These are phyloP conservation scores for Knufia petricola DNA, from an alignment of 2,329 filamentous ascomycete genomes.

Conservation along the genomic window DNA sequence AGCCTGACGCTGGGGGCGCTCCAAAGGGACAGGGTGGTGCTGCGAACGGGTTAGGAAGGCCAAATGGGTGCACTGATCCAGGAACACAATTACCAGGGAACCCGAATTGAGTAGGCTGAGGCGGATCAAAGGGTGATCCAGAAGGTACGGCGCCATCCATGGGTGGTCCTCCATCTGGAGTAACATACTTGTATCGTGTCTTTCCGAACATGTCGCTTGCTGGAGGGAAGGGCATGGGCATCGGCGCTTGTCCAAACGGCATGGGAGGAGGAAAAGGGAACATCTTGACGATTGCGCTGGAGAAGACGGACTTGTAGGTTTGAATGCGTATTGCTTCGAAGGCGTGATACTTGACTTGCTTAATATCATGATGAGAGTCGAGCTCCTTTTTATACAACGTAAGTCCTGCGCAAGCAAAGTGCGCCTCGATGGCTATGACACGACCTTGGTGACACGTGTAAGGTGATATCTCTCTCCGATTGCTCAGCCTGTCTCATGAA, in stretches of 20 bases:
- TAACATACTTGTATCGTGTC: constrained; percentile 23
- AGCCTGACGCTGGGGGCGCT: background rate
- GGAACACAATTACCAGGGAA: constrained; percentile 1
- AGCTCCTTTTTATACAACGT: background rate
- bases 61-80: constrained; percentile 5
- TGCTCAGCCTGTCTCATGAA: background rate
- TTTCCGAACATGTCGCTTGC: constrained; percentile 15
- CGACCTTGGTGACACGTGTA: background rate
- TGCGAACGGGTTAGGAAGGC: background rate
- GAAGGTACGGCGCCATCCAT: constrained; percentile 26
- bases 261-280: constrained; percentile 1
- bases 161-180: constrained; percentile 26
- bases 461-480: background rate
- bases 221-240: background rate
- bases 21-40: background rate
- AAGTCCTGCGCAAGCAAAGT: background rate
- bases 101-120: constrained; percentile 1
- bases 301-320: background rate
- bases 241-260: background rate
- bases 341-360: background rate
- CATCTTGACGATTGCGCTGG: constrained; percentile 1
- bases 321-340: background rate
- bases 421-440: background rate
- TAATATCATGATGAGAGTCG: background rate
- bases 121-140: constrained; percentile 6